Percentiles rank a stretch among this genome's conserved stretches.
phyloP scores from a whole-genome alignment of 169 alveolate species.

The Cryptosporidium xiaoi region DNA sequence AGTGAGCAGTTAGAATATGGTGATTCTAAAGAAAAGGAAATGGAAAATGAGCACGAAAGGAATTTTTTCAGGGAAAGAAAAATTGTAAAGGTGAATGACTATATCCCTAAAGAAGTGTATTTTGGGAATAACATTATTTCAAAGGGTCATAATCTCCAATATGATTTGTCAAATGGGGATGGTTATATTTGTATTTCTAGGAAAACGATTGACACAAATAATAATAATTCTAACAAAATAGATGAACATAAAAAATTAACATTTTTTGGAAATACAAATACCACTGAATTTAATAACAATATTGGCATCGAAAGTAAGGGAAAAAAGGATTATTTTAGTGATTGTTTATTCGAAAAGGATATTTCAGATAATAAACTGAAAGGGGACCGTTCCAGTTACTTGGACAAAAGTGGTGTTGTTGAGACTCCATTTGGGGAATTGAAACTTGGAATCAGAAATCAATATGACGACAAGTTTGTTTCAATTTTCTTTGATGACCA shows the following conservation, averaged over 20 bases:
- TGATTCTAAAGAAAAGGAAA: not conserved
- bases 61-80: not conserved
- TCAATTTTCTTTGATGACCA: constrained; percentile 71
- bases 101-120: constrained; percentile 53
- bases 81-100: not conserved
- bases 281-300: not conserved
- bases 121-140: constrained; percentile 24
- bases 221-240: constrained; percentile 9
- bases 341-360: constrained; percentile 2
- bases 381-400: not conserved
- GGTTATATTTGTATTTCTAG: constrained; percentile 45
- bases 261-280: not conserved
- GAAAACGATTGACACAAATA: not conserved
- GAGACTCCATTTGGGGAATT: constrained; percentile 73
- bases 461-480: constrained; percentile 45
- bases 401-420: constrained; percentile 35
- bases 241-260: constrained; percentile 16
- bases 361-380: not conserved
- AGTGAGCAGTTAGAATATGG: not conserved
- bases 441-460: constrained; percentile 45
- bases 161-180: constrained; percentile 34
- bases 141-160: constrained; percentile 20
- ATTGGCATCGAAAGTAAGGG: not conserved
- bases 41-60: not conserved
- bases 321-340: not conserved